These are phyloP conservation scores for Russula ochroleuca DNA, from an alignment of 768 basidiomycete species.

Conservation along the genomic window DNA sequence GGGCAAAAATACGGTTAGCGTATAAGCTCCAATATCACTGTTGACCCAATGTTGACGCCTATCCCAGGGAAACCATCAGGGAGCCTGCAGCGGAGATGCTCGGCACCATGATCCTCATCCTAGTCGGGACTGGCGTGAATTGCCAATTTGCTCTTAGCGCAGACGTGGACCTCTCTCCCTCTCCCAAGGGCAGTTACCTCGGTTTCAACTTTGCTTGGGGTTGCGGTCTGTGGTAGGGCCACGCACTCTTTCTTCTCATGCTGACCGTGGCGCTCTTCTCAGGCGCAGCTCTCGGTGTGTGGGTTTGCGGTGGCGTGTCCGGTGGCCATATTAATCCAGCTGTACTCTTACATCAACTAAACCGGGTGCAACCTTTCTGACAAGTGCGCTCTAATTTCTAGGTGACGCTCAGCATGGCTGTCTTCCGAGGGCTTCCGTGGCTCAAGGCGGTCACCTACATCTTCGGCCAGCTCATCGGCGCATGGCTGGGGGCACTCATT, in stretches of 20 bases:
- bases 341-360: constrained; percentile 12
- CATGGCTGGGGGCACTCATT: constrained; percentile 51
- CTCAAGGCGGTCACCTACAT: constrained; percentile 71
- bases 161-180: constrained; percentile 23
- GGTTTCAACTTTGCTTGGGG: constrained; percentile 29
- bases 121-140: constrained; percentile 30
- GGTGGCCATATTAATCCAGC: constrained; percentile 56
- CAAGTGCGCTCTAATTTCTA: constrained; percentile 27
- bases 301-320: constrained; percentile 61
- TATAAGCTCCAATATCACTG: neutral
- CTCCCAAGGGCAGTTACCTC: constrained; percentile 30
- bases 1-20: constrained; percentile 27
- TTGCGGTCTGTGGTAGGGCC: constrained; percentile 22
- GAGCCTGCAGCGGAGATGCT: constrained; percentile 31
- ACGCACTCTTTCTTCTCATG: neutral
- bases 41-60: neutral
- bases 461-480: constrained; percentile 59
- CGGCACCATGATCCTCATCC: constrained; percentile 31
- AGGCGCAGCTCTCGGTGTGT: constrained; percentile 63
- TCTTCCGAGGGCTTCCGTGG: constrained; percentile 73
- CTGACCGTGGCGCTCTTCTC: constrained; percentile 1
- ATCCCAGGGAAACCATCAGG: constrained; percentile 15
- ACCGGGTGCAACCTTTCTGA: neutral
- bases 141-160: constrained; percentile 30
- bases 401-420: constrained; percentile 67